Evolutionary conservation across 805 yeast species (phyloP).

Genomic region (Cyberlindnera xylosilytica): DNA sequence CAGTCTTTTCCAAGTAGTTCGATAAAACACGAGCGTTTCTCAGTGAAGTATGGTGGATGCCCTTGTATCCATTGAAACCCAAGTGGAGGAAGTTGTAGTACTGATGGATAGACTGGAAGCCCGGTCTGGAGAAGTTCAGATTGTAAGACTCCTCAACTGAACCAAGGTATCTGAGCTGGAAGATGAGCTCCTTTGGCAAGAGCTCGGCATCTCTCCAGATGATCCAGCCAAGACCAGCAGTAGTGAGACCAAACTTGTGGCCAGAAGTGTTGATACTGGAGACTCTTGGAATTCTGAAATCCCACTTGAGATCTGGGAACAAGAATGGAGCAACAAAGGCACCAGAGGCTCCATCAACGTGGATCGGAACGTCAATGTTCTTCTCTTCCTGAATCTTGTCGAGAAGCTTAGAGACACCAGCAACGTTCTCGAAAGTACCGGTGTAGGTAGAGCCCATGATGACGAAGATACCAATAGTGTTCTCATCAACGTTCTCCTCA

Average conservation of each 20-base stretch:
- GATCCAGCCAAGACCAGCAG: conserved; percentile 94
- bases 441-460: conserved; percentile 91
- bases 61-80: conserved; percentile 70
- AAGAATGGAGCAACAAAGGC: conserved; percentile 85
- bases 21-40: conserved; percentile 69
- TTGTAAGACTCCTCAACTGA: conserved; percentile 86
- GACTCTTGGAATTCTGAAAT: conserved; percentile 74
- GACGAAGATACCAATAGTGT: conserved; percentile 88
- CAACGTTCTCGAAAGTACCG: conserved; percentile 85
- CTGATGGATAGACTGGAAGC: conserved; percentile 86
- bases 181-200: conserved; percentile 70
- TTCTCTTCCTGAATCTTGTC: conserved; percentile 66
- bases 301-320: conserved; percentile 79
- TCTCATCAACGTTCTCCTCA: conserved; percentile 72
- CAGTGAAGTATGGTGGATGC: conserved; percentile 58
- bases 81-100: conserved; percentile 73
- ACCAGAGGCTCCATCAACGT: conserved; percentile 93
- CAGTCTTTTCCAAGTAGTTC: conserved; percentile 58
- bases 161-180: conserved; percentile 80
- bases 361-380: conserved; percentile 73
- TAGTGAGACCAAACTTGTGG: conserved; percentile 86
- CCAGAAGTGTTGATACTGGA: conserved; percentile 86
- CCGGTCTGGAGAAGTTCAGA: conserved; percentile 88
- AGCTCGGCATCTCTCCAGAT: conserved; percentile 66
- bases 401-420: conserved; percentile 54